Percentiles rank a stretch among this genome's conserved stretches.
These are phyloP conservation scores for Cutaneotrichosporon sp. DNA, from an alignment of 1,284 basidiomycete genomes.

Conservation along the genomic window DNA sequence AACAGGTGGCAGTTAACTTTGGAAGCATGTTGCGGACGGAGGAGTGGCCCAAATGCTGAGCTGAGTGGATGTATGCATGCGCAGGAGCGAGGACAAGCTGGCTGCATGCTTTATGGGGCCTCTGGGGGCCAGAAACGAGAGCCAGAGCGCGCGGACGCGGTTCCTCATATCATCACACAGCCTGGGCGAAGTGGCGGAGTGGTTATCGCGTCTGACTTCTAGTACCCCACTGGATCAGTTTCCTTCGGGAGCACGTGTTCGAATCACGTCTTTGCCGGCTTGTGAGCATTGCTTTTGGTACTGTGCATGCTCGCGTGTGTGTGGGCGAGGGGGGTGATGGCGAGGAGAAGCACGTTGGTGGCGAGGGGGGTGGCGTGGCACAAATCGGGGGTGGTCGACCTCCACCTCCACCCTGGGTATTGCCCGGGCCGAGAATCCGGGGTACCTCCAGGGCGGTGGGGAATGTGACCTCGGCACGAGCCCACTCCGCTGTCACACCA, in stretches of 20 bases:
- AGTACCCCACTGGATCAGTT: neutral
- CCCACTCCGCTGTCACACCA: neutral
- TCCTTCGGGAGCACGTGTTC: constrained; percentile 4
- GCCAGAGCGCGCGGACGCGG: neutral
- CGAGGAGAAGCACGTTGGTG: neutral
- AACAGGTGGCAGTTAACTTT: neutral
- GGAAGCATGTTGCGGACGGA: neutral
- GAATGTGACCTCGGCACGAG: no score
- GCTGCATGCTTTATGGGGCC: no score
- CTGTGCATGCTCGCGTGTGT: neutral
- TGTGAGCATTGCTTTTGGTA: neutral
- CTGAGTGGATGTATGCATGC: no score
- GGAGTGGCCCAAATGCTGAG: neutral
- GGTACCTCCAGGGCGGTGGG: no score
- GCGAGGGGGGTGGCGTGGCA: neutral
- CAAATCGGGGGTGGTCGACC: neutral
- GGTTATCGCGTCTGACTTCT: constrained; percentile 9
- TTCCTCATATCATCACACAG: neutral
- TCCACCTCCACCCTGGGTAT: neutral
- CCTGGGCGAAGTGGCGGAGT: constrained; percentile 4
- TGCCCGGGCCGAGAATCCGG: no score
- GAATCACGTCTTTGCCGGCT: constrained; percentile 2
- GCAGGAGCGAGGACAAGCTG: no score
- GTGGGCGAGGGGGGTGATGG: neutral
- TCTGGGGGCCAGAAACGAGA: neutral